Evolutionary conservation across 2,329 filamentous ascomycete species (phyloP), one percentile per base, ranked within the genome.

Genomic region (Pestalotiopsis sp.): DNA sequence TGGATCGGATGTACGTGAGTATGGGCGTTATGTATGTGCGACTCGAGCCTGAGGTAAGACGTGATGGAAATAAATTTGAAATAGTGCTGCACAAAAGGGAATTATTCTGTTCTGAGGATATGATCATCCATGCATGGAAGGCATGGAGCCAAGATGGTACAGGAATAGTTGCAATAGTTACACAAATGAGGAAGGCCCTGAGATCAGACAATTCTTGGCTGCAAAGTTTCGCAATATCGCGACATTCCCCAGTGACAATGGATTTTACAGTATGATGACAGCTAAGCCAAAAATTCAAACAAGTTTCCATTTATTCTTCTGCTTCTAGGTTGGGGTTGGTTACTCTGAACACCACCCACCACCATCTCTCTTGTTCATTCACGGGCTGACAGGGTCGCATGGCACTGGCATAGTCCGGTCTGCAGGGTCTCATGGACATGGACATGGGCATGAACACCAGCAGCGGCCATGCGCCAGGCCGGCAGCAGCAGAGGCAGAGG

Each of bases 161-260:
- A 60, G 23, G 31, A 60, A 52, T 52, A 52, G 45, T 52, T 52
- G 45, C 45, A 52, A 17, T 17, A 60, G 17, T 60, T 27, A 27
- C 57, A 60, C 57, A 11, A 41, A 63, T 36, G 20, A 12, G 60
- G 60, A 63, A 63, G 60, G 60, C 60, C 25, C 60, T 20, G 60
- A 63, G 60, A 63, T 36, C 38, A 63, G 25, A 23, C 60, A 52
- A 62, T 63, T 63, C 60, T 60, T 36, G 57, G 57, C 31, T 23
- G n/a, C 31, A 12, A 60, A 23, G 57, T 36, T 36, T 60, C 57
- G 31, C 57, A 27, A 36, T 60, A 36, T 52, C 45, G 45, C 45
- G 45, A 52, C 45, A 52, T 52, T 52, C 45, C n/a, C 17, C 20
- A n/a, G 17, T 9, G 45, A 52, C 45, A 52, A n/a, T n/a, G 14